These are phyloP conservation scores for Santalum album DNA, from an alignment of 164 flowering plant genomes.

Conservation along the genomic window DNA sequence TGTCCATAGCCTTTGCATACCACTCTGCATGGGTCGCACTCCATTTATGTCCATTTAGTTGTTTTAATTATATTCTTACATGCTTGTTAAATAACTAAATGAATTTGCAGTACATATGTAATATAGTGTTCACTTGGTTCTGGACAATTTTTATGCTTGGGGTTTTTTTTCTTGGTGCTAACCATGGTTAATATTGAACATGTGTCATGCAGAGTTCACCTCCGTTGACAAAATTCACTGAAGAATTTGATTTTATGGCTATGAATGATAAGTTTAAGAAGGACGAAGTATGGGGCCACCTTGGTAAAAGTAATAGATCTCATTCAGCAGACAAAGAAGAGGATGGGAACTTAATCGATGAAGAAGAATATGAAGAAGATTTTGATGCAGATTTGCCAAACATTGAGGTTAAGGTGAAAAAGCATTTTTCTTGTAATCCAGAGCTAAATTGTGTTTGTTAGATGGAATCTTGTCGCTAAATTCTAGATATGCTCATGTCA, in stretches of 20 bases:
- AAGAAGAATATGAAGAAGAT: conserved; percentile 33
- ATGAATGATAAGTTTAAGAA: conserved; percentile 96
- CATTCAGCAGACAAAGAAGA: conserved; percentile 26
- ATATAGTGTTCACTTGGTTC: too few relatives aligned
- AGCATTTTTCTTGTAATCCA: not conserved
- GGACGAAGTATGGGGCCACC: conserved; percentile 93
- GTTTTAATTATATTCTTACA: too few relatives aligned
- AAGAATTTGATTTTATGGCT: conserved; percentile 86
- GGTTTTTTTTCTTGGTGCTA: too few relatives aligned
- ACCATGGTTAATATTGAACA: not conserved
- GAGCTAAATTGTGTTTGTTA: not conserved
- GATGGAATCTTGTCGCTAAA: not conserved
- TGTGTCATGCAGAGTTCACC: conserved; percentile 41
- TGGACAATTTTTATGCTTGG: too few relatives aligned
- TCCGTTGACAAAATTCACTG: conserved; percentile 47
- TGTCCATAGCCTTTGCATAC: too few relatives aligned
- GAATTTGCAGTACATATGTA: too few relatives aligned
- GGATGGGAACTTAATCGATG: conserved; percentile 28
- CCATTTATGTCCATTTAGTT: too few relatives aligned
- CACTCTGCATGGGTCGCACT: too few relatives aligned
- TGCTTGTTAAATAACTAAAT: too few relatives aligned
- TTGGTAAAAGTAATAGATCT: conserved; percentile 46
- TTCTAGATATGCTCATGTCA: not conserved
- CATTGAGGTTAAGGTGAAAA: conserved; percentile 33
- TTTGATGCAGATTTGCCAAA: conserved; percentile 32